A percentile compares a stretch with the other conserved stretches of the same genome.
phyloP scores from a whole-genome alignment of 441 rosid genomes.

The Gossypium davidsonii region DNA sequence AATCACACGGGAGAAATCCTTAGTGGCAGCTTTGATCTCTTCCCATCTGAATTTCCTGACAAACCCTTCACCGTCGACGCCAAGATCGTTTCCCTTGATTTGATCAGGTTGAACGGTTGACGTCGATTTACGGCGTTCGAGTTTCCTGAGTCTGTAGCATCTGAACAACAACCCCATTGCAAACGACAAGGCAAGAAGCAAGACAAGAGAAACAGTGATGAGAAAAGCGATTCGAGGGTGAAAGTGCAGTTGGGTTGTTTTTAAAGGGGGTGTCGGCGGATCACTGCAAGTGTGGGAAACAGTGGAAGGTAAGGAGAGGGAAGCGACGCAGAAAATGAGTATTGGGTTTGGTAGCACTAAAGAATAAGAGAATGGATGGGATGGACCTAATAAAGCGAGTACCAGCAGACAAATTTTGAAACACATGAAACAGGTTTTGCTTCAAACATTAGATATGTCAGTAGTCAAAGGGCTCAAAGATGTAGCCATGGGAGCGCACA shows the following conservation, averaged over 20 bases:
- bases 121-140: constrained; percentile 10
- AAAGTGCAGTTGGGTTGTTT: constrained; percentile 6
- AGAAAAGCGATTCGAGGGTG: constrained; percentile 11
- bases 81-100: neutral
- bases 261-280: constrained; percentile 23
- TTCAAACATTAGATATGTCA: constrained; percentile 5
- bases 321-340: constrained; percentile 24
- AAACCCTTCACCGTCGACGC: constrained; percentile 12
- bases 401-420: constrained; percentile 25
- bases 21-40: constrained; percentile 41
- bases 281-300: neutral
- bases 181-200: constrained; percentile 12
- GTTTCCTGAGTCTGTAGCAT: constrained; percentile 17
- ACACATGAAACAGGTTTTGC: neutral
- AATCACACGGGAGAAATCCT: constrained; percentile 42
- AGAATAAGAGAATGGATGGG: constrained; percentile 12
- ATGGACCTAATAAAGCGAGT: constrained; percentile 18
- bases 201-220: constrained; percentile 5
- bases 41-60: constrained; percentile 46
- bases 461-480: neutral
- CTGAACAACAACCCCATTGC: constrained; percentile 40
- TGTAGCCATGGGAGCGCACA: constrained; percentile 21
- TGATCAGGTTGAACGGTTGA: neutral
- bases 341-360: neutral
- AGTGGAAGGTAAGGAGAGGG: constrained; percentile 19